phyloP scores from a whole-genome alignment of 2,329 filamentous ascomycete genomes.

The Tolypocladium sp. region DNA sequence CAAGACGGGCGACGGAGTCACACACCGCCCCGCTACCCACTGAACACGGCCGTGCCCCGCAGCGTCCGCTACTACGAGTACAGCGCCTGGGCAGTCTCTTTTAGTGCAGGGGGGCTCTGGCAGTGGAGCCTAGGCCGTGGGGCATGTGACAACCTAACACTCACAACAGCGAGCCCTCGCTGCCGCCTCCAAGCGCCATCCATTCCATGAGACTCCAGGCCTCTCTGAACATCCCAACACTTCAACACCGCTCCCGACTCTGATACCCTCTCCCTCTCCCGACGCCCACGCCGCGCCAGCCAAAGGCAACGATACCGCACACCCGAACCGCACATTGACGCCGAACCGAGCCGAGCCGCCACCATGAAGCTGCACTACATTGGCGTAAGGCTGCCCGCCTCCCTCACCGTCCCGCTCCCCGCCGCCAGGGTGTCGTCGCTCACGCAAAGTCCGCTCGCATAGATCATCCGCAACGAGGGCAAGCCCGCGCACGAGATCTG shows the following conservation, averaged over 20 bases:
- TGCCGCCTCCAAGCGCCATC: neutral
- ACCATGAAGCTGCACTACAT: constrained; percentile 53
- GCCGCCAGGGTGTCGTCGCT: constrained; percentile 4
- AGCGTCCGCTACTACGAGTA: no score
- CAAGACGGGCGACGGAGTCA: neutral
- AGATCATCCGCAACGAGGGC: constrained; percentile 75
- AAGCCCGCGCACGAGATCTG: constrained; percentile 70
- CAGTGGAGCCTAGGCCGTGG: neutral
- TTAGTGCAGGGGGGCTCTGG: no score
- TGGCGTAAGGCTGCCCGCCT: constrained; percentile 50
- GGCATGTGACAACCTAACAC: neutral
- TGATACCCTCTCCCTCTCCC: neutral
- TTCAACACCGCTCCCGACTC: neutral
- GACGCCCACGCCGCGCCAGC: neutral
- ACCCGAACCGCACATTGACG: neutral
- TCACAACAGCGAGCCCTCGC: neutral
- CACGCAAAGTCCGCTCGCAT: constrained; percentile 2
- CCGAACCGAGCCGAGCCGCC: neutral
- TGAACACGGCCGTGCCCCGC: no score
- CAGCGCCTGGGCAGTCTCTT: neutral
- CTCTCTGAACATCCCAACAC: neutral
- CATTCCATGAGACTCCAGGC: neutral
- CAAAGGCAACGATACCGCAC: neutral
- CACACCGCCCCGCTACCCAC: neutral
- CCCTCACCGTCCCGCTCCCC: constrained; percentile 13